Base-by-base conservation (phyloP, 1,284 basidiomycete genomes). In the Amylostereum areolatum region DNA sequence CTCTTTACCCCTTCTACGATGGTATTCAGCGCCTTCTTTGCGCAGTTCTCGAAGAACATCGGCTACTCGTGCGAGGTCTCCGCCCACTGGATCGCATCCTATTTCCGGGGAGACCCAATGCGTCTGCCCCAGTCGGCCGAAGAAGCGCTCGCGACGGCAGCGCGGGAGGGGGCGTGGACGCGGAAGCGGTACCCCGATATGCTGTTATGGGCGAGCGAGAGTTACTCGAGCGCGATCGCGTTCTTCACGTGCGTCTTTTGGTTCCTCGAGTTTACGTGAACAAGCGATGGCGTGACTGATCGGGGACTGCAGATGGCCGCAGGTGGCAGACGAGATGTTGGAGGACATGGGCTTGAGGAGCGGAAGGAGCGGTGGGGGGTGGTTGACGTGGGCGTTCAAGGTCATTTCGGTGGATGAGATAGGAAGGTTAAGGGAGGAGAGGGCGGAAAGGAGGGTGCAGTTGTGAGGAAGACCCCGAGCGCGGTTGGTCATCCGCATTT, bases 81-180 rank as follows among this genome's bases (percentile, higher is more conserved):
- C 1, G 69, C 81, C 0, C 81, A 84, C 57, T 83, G 78, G 79
- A 78, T 82, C 41, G 79, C 81, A 0, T 74, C 80, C 0, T 83
- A 82, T 59, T 82, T 83, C 59, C 71, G 77, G 4, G 60, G 56
- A 0, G 80, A 83, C 53, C 52, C 59, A 39, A 58, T 82, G 65
- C 64, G 61, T 1, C 59, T 82, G 1, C 80, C 80, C 0, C 56
- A 60, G 1, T 69, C 73, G 0, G 56, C 64, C 0, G 73, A 75
- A 37, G 70, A 69, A 18, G 80, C 79, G 0, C 55, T 70, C 32
- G 59, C 52, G 1, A 57, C 61, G 34, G 66, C 75, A 0, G 72
- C 75, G 36, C 59, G 65, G 3, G 65, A 72, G 10, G 68, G 72
- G 1, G 71, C 71, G 4, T 81, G 79, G 78, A 66, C 75, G 55